These are phyloP conservation scores for Rhodamnia rubescens DNA, from an alignment of 345 rosid genomes.

Conservation along the genomic window DNA sequence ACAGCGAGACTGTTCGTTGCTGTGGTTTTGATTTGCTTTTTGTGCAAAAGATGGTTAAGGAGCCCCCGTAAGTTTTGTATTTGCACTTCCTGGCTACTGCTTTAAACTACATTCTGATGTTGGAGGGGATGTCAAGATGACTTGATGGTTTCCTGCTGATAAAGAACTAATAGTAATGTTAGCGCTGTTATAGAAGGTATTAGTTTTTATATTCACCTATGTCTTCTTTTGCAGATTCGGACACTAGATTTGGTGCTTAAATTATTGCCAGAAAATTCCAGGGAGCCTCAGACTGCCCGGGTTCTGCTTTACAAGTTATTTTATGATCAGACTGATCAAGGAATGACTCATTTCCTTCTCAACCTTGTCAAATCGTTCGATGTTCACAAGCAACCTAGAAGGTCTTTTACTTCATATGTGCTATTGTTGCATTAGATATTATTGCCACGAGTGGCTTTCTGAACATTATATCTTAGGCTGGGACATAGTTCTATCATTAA, in stretches of 20 bases:
- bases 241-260: conserved; percentile 68
- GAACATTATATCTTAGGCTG: background rate
- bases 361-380: conserved; percentile 67
- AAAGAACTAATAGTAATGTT: background rate
- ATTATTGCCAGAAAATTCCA: conserved; percentile 59
- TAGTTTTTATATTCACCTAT: background rate
- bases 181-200: background rate
- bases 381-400: conserved; percentile 75
- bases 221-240: conserved; percentile 45
- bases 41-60: background rate
- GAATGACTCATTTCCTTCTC: conserved; percentile 85
- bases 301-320: conserved; percentile 88
- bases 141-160: background rate
- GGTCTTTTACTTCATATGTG: conserved; percentile 27
- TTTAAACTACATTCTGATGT: background rate
- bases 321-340: conserved; percentile 93
- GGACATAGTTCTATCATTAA: background rate
- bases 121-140: background rate
- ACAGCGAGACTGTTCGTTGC: background rate
- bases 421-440: background rate
- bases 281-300: conserved; percentile 83
- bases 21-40: background rate
- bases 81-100: background rate
- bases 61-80: background rate
- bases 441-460: background rate